Conservation (phyloP, 345 rosid species). For the Ricinus communis region DNA sequence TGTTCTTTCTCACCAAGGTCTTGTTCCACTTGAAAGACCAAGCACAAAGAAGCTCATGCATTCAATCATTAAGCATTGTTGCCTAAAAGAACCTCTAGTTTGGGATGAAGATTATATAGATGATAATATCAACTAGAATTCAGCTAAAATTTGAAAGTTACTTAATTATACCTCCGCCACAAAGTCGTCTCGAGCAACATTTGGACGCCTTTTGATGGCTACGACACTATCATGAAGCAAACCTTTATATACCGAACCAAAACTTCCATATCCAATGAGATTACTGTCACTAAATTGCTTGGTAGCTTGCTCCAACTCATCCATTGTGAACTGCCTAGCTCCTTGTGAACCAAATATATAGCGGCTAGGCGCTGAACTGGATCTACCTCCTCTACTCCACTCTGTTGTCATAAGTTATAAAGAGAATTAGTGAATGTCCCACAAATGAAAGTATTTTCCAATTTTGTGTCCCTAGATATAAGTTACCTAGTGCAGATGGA, state of each 20-base stretch:
- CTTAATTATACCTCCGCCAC: conserved; percentile 42
- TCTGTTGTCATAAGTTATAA: conserved; percentile 28
- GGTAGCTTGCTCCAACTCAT: conserved; percentile 61
- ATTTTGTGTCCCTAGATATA: not conserved
- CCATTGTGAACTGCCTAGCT: conserved; percentile 44
- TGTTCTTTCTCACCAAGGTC: not conserved
- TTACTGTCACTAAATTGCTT: conserved; percentile 44
- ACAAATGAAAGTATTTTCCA: not conserved
- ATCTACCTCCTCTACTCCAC: conserved; percentile 42
- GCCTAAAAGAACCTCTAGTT: not conserved
- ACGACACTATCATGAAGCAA: conserved; percentile 45
- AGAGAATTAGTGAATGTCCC: conserved; percentile 7
- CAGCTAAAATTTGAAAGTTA: not conserved
- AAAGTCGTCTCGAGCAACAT: conserved; percentile 42
- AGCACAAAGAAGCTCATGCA: not conserved
- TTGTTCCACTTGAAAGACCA: not conserved
- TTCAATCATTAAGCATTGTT: not conserved
- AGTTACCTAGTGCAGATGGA: conserved; percentile 50
- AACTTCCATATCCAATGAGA: conserved; percentile 58
- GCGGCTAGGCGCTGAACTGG: conserved; percentile 36
- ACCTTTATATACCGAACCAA: conserved; percentile 54
- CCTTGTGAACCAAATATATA: conserved; percentile 29
- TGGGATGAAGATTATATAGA: not conserved
- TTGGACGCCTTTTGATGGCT: conserved; percentile 54
- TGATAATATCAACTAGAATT: not conserved